Base-by-base conservation (phyloP, 2,329 filamentous ascomycete genomes). In the Aspergillus vadensis region DNA sequence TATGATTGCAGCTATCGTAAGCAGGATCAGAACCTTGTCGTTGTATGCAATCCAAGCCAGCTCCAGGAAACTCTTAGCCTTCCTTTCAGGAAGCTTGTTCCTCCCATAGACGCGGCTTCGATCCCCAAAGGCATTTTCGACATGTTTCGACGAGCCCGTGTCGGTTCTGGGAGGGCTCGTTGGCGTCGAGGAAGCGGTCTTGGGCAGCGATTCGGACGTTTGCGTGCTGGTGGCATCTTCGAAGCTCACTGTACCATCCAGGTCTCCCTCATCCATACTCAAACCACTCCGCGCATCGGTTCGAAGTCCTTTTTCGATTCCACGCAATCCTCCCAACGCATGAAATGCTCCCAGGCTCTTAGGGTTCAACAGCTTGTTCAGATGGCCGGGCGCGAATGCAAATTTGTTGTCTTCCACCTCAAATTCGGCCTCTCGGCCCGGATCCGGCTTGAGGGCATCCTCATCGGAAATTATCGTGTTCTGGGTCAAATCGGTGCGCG, bases 21-120 rank as follows among this genome's bases (percentile, higher is more conserved):
- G 80, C 4, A 92, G 77, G 57, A 92, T 89, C 55, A 92, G 79
- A 10, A 93, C 86, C 69, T 92, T 93, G 76, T 93, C 90, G 71
- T 92, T 92, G 77, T 91, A 91, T 1, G 90, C 89, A 69, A 91
- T 89, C 90, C 90, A 93, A 63, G 87, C 87, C 15, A 92, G 77
- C 69, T 88, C 81, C 62, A 89, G 80, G 55, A 92, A 86, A 41
- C 81, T 87, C 72, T 91, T 92, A 23, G 87, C 80, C 69, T 89
- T 90, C 68, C 85, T 85, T 65, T 86, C 86, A 0, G 88, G 88
- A n/a, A 91, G 77, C 30, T 80, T 79, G 66, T 92, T 92, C 63
- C 86, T 84, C 56, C 85, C 86, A 71, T 86, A 93, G 7, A 92
- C 80, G 38, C 88, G 86, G 69, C 85, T 89, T 21, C 91, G 86